Evolutionary conservation across 148 eudicot genomes (phyloP).

Genomic region (Cornus kousa): DNA sequence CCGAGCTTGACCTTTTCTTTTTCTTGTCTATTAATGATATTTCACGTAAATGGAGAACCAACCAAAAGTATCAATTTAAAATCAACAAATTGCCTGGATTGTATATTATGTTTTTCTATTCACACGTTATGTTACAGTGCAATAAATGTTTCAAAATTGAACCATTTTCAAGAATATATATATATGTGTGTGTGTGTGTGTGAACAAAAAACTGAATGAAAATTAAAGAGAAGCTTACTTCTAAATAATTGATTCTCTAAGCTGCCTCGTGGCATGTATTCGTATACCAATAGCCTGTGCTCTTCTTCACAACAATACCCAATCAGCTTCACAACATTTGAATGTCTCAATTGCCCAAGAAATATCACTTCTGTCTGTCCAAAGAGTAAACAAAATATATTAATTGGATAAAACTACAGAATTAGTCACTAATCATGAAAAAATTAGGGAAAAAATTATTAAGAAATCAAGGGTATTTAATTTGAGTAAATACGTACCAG

Average conservation of each 20-base stretch:
- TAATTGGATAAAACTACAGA: not conserved
- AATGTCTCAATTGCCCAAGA: constrained; percentile 69
- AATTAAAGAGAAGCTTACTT: constrained; percentile 35
- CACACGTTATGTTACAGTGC: not conserved
- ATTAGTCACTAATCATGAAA: not conserved
- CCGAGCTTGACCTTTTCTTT: not conserved
- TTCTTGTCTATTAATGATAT: not conserved
- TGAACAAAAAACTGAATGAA: not conserved
- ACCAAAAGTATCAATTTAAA: too few species aligned
- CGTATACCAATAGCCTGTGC: constrained; percentile 60
- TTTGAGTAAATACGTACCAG: constrained; percentile 41
- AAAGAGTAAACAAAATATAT: not conserved
- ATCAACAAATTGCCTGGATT: not conserved
- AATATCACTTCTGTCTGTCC: constrained; percentile 61
- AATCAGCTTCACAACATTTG: constrained; percentile 62
- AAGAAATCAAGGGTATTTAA: not conserved
- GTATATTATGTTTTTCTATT: not conserved
- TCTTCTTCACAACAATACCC: constrained; percentile 79
- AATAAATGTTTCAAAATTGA: not conserved
- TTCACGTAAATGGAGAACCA: too few species aligned
- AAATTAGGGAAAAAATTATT: not conserved
- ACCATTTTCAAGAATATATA: not conserved
- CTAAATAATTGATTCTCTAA: constrained; percentile 71
- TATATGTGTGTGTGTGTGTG: too few species aligned
- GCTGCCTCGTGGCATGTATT: constrained; percentile 75